A percentile compares a stretch with the other conserved stretches of the same genome.
phyloP scores from a whole-genome alignment of 2,329 filamentous ascomycete genomes.

The Myriosclerotinia duriaeana region DNA sequence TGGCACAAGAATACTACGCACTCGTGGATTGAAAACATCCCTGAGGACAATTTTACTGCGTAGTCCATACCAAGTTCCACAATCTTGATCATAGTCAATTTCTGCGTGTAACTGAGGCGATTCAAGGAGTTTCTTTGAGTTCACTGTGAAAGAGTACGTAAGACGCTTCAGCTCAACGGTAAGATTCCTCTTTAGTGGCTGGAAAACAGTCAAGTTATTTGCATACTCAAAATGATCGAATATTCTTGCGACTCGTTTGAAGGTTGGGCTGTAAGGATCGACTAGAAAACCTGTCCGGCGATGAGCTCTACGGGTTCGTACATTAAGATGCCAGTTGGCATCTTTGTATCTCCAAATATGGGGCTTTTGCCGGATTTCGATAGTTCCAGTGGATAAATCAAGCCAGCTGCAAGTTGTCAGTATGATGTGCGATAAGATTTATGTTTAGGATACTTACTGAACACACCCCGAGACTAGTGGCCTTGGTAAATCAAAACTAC shows the following conservation, averaged over 20 bases:
- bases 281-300: slow-evolving; percentile 45
- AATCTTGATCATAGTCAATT: slow-evolving; percentile 58
- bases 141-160: too few relatives aligned
- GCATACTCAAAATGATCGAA: slow-evolving; percentile 53
- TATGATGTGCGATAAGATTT: background rate
- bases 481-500: too few relatives aligned
- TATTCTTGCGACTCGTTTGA: slow-evolving; percentile 44
- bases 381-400: slow-evolving; percentile 45
- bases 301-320: slow-evolving; percentile 35
- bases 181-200: slow-evolving; percentile 43
- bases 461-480: too few relatives aligned
- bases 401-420: slow-evolving; percentile 48
- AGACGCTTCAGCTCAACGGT: slow-evolving; percentile 47
- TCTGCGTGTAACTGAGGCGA: slow-evolving; percentile 52
- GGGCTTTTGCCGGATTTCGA: slow-evolving; percentile 54
- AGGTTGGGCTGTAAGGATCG: slow-evolving; percentile 49
- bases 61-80: slow-evolving; percentile 61
- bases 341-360: slow-evolving; percentile 44
- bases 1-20: slow-evolving; percentile 56
- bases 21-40: slow-evolving; percentile 43
- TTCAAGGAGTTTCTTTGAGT: too few relatives aligned
- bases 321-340: slow-evolving; percentile 46
- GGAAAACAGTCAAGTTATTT: slow-evolving; percentile 48
- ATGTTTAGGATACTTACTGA: too few relatives aligned
- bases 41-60: slow-evolving; percentile 57